phyloP scores from a whole-genome alignment of 2,329 filamentous ascomycete species.

The Aureobasidium sp. region DNA sequence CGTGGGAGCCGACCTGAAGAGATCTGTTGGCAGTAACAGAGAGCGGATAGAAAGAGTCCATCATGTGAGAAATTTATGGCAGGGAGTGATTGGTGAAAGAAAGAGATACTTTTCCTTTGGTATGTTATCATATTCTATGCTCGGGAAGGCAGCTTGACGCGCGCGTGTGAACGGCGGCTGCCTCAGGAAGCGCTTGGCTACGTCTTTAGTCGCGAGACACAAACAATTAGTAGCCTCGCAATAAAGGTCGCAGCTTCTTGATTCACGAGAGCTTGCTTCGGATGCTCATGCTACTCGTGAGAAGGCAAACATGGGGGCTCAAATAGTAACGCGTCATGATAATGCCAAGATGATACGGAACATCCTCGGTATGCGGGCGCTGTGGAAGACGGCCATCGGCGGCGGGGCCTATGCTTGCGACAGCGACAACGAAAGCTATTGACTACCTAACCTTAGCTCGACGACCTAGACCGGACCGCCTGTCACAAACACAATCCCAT shows the following conservation, averaged over 20 bases:
- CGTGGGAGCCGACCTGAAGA: too few relatives aligned
- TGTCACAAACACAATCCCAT: neutral
- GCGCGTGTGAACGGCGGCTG: neutral
- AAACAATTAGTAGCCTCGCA: neutral
- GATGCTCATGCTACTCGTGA: neutral
- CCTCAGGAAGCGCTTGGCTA: neutral
- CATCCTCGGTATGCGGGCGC: neutral
- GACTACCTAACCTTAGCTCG: neutral
- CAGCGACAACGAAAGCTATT: neutral
- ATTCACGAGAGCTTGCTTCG: neutral
- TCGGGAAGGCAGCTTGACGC: neutral
- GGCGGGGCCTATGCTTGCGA: neutral
- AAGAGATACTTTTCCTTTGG: too few relatives aligned
- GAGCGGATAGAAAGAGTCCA: too few relatives aligned
- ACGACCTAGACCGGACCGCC: too few relatives aligned
- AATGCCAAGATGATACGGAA: neutral
- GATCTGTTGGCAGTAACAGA: too few relatives aligned
- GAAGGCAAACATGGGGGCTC: neutral
- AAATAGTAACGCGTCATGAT: neutral
- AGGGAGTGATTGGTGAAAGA: too few relatives aligned
- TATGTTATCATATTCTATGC: too few relatives aligned
- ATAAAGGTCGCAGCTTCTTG: neutral
- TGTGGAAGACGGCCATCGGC: neutral
- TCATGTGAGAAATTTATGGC: too few relatives aligned
- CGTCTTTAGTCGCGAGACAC: neutral